Conservation (phyloP, 1,284 basidiomycete genomes). For the Fistulinella cinereoalba region DNA sequence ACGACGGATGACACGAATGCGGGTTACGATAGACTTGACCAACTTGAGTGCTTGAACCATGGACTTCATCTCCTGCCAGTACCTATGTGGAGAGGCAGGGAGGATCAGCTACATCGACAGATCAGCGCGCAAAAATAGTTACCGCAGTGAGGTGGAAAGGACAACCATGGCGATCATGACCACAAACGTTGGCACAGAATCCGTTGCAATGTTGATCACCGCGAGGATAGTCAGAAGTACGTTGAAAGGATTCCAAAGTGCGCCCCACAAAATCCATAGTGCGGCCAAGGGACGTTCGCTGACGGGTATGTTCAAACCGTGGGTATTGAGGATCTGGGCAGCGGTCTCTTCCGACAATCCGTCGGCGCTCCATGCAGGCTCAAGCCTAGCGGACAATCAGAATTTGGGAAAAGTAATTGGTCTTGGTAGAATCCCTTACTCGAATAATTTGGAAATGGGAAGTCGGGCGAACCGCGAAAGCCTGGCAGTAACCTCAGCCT, state of each 20-base stretch:
- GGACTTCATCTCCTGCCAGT: conserved; percentile 33
- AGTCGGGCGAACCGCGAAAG: conserved; percentile 28
- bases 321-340: conserved; percentile 13
- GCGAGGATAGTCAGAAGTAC: conserved; percentile 31
- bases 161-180: conserved; percentile 34
- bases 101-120: not conserved
- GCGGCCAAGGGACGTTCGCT: conserved; percentile 31
- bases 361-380: conserved; percentile 24
- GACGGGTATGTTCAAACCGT: conserved; percentile 29
- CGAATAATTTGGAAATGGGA: conserved; percentile 22
- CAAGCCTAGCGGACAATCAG: conserved; percentile 18
- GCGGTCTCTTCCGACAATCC: conserved; percentile 27
- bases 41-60: conserved; percentile 34
- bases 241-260: conserved; percentile 33
- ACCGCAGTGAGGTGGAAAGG: conserved; percentile 32
- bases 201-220: conserved; percentile 28
- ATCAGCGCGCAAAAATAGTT: not conserved
- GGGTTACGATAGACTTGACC: conserved; percentile 33
- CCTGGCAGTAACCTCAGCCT: conserved; percentile 21
- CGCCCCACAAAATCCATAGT: conserved; percentile 26
- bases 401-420: not conserved
- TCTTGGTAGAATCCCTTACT: conserved; percentile 10
- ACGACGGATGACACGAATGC: conserved; percentile 31
- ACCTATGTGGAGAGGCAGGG: conserved; percentile 10
- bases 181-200: conserved; percentile 31